A percentile compares a stretch with the other conserved stretches of the same genome.
These are phyloP conservation scores for Saccharomyces hybrid DNA, from an alignment of 1,139 yeast species.

Conservation along the genomic window DNA sequence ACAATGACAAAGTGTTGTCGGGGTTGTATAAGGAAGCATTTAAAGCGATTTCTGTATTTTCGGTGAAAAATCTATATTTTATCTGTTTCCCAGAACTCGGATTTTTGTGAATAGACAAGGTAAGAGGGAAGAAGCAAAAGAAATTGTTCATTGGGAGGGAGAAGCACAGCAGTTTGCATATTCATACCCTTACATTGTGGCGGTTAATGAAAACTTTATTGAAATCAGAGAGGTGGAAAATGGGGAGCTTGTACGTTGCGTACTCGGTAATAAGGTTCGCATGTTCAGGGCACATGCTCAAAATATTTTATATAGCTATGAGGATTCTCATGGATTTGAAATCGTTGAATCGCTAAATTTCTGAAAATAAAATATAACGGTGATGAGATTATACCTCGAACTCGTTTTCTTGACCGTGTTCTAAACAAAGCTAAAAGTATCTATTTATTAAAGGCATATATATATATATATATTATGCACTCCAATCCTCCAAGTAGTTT, in stretches of 20 bases:
- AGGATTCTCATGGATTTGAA: conserved; percentile 75
- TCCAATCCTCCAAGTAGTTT: background rate
- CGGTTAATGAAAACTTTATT: conserved; percentile 78
- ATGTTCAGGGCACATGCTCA: conserved; percentile 79
- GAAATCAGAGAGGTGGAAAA: conserved; percentile 83
- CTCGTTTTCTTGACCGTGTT: background rate
- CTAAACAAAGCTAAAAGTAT: background rate
- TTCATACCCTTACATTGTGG: conserved; percentile 79
- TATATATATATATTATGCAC: background rate
- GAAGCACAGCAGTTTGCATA: conserved; percentile 79
- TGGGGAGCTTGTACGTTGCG: conserved; percentile 68
- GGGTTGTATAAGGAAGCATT: background rate
- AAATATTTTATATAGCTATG: conserved; percentile 84
- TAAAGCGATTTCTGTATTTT: background rate
- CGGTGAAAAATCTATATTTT: conserved; percentile 6
- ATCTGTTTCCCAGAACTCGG: conserved; percentile 81
- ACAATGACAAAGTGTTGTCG: background rate
- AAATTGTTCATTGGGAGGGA: conserved; percentile 94
- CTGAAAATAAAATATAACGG: conserved; percentile 35
- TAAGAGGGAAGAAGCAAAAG: conserved; percentile 84
- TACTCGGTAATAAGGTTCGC: conserved; percentile 83
- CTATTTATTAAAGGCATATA: background rate
- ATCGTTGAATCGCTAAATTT: conserved; percentile 81
- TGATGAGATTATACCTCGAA: background rate
- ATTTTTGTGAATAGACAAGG: conserved; percentile 85